Evolutionary conservation across 2,329 filamentous ascomycete species (phyloP), one percentile per base, ranked within the genome.

Genomic region (Drechslerella coelobrocha): DNA sequence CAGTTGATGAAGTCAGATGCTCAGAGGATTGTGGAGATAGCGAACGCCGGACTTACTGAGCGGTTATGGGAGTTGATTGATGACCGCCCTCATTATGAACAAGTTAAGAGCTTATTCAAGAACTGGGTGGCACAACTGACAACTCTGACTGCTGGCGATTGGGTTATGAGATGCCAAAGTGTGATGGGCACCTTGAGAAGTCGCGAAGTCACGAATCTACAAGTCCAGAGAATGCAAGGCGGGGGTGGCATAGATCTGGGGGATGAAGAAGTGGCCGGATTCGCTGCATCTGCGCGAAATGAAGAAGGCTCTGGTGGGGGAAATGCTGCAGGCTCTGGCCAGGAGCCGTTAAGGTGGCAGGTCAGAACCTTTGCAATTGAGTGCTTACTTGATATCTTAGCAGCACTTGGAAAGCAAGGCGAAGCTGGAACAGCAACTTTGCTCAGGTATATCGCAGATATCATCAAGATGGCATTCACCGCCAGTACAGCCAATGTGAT

Each of bases 201-300:
- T 90, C 73, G 84, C 85, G 27, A 90, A 89, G 76, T 80, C 81
- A 1, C 84, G 17, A 48, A 71, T 54, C 27, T 34, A n/a, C 71
- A 68, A 12, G 66, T 43, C 17, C 68, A 86, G 43, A 83, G 86
- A 26, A 39, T 66, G 10, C 47, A 52, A 24, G 54, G 61, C 48
- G 61, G 79, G 5, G 82, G 83, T 2, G 82, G 85, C 10, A 84
- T 90, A n/a, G 94, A 99, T 75, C 80, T 97, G 0, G 89, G 93
- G 73, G 94, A 99, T 77, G 94, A 99, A 78, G 95, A 99, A 78
- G 93, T 96, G 34, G 94, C 94, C 56, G 94, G 94, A 0, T 97
- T 99, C 77, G 92, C 92, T 29, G 86, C 88, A 2, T 7, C 59
- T 19, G 61, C 54, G 4, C 60, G 61, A 39, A 61, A 53, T n/a